Base-by-base conservation (phyloP, 352 stramenopile species). In the Globisporangium spinosum region DNA sequence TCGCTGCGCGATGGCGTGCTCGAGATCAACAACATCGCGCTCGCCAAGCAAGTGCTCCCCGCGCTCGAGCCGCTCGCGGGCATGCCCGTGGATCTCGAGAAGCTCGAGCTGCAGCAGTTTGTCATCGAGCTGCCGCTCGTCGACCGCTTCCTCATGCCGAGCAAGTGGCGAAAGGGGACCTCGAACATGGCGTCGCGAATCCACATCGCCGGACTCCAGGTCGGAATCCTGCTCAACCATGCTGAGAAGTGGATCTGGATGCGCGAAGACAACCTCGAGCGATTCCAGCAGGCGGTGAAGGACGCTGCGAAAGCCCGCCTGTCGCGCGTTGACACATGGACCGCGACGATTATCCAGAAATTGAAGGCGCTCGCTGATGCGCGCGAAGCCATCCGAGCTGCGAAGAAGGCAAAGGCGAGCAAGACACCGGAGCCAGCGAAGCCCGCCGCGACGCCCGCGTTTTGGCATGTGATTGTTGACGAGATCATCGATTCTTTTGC, bases 221-320 rank as follows among this genome's bases (percentile, higher is more conserved):
- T 95, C 23, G 82, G 70, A 8, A 56, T 93, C 29, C 77, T 67
- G 51, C 74, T 92, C 17, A 83, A 95, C 56, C 55, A 76, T 32
- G 80, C 87, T 0, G 80, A 91, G 70, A 87, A 90, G 49, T 96
- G 89, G 89, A 85, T 93, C 68, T 90, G 79, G 77, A 78, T 79
- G 57, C 73, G 68, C 32, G 75, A 90, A 38, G 76, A 94, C 45
- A 95, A 95, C 74, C 57, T 71, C 7, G 72, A 73, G 49, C 83
- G 86, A 23, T 81, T 82, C 59, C 63, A 80, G 22, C 70, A 89
- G 34, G 79, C 83, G 0, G 64, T 93, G 20, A 75, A 78, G n/a
- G 72, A 84, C 49, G 89, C 89, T 0, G 82, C 78, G 35, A 75
- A 59, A 22, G 72, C 69, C 10, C 81, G 89, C 12, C 54, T 93